Evolutionary conservation across 306 rosid genomes (phyloP).

Genomic region (Sicyos baderoa): DNA sequence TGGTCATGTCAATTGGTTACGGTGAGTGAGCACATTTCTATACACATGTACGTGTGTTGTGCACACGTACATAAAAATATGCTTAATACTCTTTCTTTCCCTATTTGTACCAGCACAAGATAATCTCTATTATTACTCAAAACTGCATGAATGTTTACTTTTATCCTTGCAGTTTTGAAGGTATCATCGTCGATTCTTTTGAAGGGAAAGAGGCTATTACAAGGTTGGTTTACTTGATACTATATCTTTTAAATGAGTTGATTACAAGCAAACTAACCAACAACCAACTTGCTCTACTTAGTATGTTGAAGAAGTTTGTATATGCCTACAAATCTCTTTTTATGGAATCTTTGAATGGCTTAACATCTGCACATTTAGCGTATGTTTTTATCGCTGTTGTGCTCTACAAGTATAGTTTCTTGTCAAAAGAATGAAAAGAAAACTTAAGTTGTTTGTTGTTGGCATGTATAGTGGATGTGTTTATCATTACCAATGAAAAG

Average conservation of each 20-base stretch:
- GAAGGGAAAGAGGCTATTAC: constrained; percentile 67
- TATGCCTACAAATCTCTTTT: not conserved
- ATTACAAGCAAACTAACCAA: not conserved
- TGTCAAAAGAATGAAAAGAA: not conserved
- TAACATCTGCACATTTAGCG: not conserved
- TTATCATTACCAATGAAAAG: not conserved
- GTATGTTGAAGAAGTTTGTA: not conserved
- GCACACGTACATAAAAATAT: not conserved
- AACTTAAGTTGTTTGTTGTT: not conserved
- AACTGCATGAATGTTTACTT: constrained; percentile 10
- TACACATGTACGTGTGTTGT: not conserved
- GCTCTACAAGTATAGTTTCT: not conserved
- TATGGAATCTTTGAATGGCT: not conserved
- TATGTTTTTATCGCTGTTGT: not conserved
- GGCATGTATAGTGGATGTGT: not conserved
- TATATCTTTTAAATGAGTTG: not conserved
- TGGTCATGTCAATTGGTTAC: constrained; percentile 69
- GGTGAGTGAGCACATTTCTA: constrained; percentile 36
- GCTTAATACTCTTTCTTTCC: too few species aligned
- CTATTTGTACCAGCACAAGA: constrained; percentile 13
- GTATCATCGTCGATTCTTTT: constrained; percentile 62
- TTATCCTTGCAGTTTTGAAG: constrained; percentile 62
- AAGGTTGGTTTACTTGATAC: constrained; percentile 39
- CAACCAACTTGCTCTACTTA: not conserved
- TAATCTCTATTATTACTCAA: constrained; percentile 3